These are phyloP conservation scores for Gelatoporia subvermispora DNA, from an alignment of 768 basidiomycete genomes.

Conservation along the genomic window DNA sequence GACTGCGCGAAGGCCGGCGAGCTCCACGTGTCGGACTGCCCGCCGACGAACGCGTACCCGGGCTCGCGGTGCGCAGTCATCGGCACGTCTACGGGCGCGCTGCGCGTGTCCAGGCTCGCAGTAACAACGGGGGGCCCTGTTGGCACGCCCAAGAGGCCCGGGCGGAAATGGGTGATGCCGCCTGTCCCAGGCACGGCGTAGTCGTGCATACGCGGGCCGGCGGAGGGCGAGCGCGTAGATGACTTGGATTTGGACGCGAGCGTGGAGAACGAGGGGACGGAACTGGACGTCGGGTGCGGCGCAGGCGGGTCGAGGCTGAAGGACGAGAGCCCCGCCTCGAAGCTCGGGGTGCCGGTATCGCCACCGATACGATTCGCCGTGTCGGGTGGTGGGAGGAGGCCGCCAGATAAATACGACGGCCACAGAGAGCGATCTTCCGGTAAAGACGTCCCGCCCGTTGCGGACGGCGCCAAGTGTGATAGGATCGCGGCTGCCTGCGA, in stretches of 20 bases:
- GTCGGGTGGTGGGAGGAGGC: conserved; percentile 53
- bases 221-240: conserved; percentile 11
- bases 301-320: conserved; percentile 12
- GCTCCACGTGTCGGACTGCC: conserved; percentile 25
- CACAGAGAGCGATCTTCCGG: conserved; percentile 94
- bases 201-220: conserved; percentile 62
- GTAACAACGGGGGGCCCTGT: no score
- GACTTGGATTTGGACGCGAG: conserved; percentile 14
- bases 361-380: conserved; percentile 12
- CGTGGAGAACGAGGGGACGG: conserved; percentile 40
- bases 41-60: conserved; percentile 21
- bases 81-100: background rate
- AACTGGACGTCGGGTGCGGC: conserved; percentile 39
- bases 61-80: conserved; percentile 20
- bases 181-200: conserved; percentile 45
- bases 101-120: background rate
- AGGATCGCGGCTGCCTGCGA: conserved; percentile 88
- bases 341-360: background rate
- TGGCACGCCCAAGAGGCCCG: conserved; percentile 45
- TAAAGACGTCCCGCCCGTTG: conserved; percentile 64
- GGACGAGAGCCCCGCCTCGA: conserved; percentile 8
- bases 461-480: conserved; percentile 72
- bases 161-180: conserved; percentile 56
- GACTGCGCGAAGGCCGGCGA: conserved; percentile 20
- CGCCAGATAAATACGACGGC: conserved; percentile 78